Evolutionary conservation across 805 yeast species (phyloP), one percentile per base, ranked within the genome.

Genomic region (Wickerhamomyces alni): DNA sequence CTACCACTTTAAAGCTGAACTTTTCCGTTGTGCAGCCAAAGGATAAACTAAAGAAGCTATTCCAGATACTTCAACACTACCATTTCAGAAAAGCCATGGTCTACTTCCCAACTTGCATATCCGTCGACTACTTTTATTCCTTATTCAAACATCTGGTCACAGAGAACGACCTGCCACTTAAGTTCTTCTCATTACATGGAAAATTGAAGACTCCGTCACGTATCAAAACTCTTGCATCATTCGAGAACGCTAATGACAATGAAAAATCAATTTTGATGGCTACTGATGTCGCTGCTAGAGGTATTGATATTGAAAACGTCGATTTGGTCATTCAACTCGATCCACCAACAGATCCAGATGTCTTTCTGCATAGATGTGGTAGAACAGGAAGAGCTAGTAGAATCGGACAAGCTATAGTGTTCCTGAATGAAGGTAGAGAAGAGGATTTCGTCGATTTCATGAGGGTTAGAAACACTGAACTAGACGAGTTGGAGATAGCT

Each of bases 211-310:
- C 95, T 0, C 77, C 75, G 35, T 76, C 95, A 13, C 72, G 99
- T 48, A 62, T 82, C 38, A 84, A 77, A 55, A 85, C 96, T 0
- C 63, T 91, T 33, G 68, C 69, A 10, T 64, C 60, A 26, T 93
- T 91, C 55, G 55, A 50, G 17, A 29, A 26, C 5, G 33, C 42
- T 18, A 44, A 52, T 5, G 53, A 57, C 8, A 61, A 62, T 19
- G 34, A 31, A 3, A 80, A 77, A 46, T 68, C 80, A 9, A 75
- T 91, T 0, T 62, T 93, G 18, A 66, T 93, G 62, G 88, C 99
- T 2, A 93, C 99, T 0, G 99, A 93, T 68, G 96, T 93, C n/a
- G 97, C 99, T 1, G 96, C 98, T 0, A 73, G 99, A 56, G 99
- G 99, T 32, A 75, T 93, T 17, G 99, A 93, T 65, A 82, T 93